Conservation (phyloP, 352 stramenopile species). For the Globisporangium ultimum region DNA sequence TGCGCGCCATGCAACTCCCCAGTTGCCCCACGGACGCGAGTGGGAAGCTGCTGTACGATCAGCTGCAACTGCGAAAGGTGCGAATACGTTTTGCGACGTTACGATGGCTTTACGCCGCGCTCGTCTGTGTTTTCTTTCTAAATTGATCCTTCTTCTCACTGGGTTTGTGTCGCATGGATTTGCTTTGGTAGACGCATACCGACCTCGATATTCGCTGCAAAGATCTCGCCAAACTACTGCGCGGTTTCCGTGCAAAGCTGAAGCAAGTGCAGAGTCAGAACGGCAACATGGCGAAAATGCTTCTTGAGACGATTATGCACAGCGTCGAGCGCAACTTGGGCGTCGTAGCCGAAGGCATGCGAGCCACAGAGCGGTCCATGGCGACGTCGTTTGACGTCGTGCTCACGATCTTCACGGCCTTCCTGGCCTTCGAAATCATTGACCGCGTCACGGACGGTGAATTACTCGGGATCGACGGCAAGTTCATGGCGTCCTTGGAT, state of each 20-base stretch:
- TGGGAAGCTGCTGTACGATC: constrained; percentile 90
- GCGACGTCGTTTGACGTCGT: constrained; percentile 84
- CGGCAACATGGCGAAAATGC: constrained; percentile 69
- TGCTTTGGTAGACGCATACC: constrained; percentile 38
- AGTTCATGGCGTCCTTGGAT: constrained; percentile 31
- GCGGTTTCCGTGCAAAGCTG: constrained; percentile 88
- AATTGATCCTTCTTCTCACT: too few species aligned
- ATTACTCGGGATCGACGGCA: constrained; percentile 69
- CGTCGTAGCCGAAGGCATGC: constrained; percentile 47
- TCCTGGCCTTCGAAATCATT: constrained; percentile 93
- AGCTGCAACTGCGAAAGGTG: constrained; percentile 86
- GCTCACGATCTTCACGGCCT: constrained; percentile 89
- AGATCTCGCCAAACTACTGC: constrained; percentile 92
- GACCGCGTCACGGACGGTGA: constrained; percentile 94
- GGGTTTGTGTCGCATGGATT: background rate
- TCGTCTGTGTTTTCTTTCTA: background rate
- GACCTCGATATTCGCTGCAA: constrained; percentile 90
- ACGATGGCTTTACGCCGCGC: background rate
- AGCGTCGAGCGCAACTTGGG: constrained; percentile 61
- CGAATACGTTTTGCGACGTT: constrained; percentile 22
- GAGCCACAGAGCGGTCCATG: constrained; percentile 67
- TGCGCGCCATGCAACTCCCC: constrained; percentile 90
- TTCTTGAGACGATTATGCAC: constrained; percentile 60
- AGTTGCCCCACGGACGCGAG: constrained; percentile 85
- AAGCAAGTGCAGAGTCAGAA: constrained; percentile 84